These are phyloP conservation scores for Gossypium rotundifolium DNA, from an alignment of 345 rosid genomes.

Conservation along the genomic window DNA sequence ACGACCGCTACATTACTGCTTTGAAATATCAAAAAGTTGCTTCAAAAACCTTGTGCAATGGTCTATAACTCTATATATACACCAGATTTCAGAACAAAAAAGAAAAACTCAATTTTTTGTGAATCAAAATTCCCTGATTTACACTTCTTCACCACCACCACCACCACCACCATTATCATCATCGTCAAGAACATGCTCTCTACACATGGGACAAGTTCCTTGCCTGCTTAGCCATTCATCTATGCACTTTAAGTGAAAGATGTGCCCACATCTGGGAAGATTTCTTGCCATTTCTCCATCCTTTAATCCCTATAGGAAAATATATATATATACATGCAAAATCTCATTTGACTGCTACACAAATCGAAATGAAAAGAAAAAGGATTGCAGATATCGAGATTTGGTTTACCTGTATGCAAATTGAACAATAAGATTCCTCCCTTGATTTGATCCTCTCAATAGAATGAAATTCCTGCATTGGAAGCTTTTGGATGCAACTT, in stretches of 20 bases:
- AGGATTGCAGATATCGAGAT: not conserved
- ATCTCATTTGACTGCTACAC: not conserved
- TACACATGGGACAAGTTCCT: constrained; percentile 72
- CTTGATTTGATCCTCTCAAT: not conserved
- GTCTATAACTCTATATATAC: no score
- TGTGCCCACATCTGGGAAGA: constrained; percentile 57
- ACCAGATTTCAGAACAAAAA: not conserved
- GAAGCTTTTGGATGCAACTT: constrained; percentile 38
- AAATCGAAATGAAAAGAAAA: no score
- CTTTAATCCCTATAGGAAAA: constrained; percentile 45
- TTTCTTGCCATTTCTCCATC: constrained; percentile 53
- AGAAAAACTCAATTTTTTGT: not conserved
- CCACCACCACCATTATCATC: not conserved
- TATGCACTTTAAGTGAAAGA: constrained; percentile 56
- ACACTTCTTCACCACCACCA: not conserved
- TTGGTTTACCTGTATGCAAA: constrained; percentile 62
- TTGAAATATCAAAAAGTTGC: no score
- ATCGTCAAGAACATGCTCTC: constrained; percentile 30
- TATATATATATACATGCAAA: not conserved
- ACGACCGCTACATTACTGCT: no score
- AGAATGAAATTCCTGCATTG: constrained; percentile 23
- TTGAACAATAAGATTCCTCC: constrained; percentile 38
- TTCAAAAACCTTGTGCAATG: no score
- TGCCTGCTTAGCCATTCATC: constrained; percentile 61
- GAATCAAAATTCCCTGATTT: not conserved